A percentile compares a stretch with the other conserved stretches of the same genome.
Evolutionary conservation across 2,329 filamentous ascomycete genomes (phyloP).

Genomic region (Cladophialophora immunda): DNA sequence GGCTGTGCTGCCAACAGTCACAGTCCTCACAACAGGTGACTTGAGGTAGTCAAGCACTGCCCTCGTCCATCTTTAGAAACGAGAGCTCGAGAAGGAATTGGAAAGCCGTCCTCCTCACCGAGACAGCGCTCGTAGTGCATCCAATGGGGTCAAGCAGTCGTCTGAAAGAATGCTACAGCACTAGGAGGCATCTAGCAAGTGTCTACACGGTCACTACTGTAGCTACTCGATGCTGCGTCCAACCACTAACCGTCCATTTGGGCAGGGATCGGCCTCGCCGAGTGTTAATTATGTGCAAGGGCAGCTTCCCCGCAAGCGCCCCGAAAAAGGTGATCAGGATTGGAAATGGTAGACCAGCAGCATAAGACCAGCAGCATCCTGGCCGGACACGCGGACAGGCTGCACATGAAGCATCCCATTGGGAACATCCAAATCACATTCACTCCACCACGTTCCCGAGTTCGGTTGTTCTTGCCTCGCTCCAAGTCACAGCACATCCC

Average conservation of each 20-base stretch:
- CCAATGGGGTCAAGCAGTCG: background rate
- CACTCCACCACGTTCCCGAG: background rate
- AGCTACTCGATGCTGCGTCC: background rate
- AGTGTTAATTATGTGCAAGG: slow-evolving; percentile 2
- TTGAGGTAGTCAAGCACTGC: no score
- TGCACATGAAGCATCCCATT: background rate
- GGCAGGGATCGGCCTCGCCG: slow-evolving; percentile 2
- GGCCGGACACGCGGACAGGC: background rate
- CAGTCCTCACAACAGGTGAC: no score
- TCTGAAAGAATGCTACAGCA: background rate
- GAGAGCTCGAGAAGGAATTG: no score
- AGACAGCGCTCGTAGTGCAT: no score
- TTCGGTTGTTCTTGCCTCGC: background rate
- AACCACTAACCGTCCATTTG: background rate
- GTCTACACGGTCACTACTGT: background rate
- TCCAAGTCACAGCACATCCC: background rate
- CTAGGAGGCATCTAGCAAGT: background rate
- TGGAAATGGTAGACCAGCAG: background rate
- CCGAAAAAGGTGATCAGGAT: background rate
- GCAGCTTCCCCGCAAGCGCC: background rate
- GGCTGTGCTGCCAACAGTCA: no score
- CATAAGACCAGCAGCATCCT: background rate
- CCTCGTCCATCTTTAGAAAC: no score
- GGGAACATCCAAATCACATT: background rate
- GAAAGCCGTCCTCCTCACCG: no score